Evolutionary conservation across 441 rosid species (phyloP).

Genomic region (Euphorbia schlechtendalii): DNA sequence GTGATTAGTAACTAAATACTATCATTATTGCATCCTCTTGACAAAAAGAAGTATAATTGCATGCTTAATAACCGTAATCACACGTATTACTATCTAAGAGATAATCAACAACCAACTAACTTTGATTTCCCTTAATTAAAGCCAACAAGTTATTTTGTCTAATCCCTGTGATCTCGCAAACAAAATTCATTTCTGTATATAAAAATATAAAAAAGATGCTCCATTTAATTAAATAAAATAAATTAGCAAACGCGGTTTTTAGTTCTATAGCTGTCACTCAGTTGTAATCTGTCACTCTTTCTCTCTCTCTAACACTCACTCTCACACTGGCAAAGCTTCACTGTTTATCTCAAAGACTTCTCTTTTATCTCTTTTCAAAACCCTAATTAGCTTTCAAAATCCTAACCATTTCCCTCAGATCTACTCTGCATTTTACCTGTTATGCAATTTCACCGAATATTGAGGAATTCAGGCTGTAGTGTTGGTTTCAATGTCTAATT

Average conservation of each 20-base stretch:
- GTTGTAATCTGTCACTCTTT: background rate
- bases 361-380: conserved; percentile 12
- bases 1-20: too few relatives aligned
- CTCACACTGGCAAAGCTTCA: background rate
- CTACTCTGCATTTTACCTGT: background rate
- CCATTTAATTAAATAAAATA: background rate
- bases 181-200: too few relatives aligned
- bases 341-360: conserved; percentile 5
- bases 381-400: conserved; percentile 10
- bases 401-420: conserved; percentile 9
- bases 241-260: conserved; percentile 20
- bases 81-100: background rate
- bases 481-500: conserved; percentile 40
- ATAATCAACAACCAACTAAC: background rate
- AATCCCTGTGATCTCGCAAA: conserved; percentile 18
- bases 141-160: conserved; percentile 9
- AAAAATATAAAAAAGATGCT: too few relatives aligned
- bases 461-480: background rate
- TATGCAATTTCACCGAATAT: background rate
- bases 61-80: background rate
- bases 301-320: conserved; percentile 3
- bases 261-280: conserved; percentile 9
- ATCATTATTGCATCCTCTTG: too few relatives aligned
- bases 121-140: background rate
- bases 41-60: too few relatives aligned